Conservation (phyloP, 108 stramenopile species). For the Stephanodiscus triporus region DNA sequence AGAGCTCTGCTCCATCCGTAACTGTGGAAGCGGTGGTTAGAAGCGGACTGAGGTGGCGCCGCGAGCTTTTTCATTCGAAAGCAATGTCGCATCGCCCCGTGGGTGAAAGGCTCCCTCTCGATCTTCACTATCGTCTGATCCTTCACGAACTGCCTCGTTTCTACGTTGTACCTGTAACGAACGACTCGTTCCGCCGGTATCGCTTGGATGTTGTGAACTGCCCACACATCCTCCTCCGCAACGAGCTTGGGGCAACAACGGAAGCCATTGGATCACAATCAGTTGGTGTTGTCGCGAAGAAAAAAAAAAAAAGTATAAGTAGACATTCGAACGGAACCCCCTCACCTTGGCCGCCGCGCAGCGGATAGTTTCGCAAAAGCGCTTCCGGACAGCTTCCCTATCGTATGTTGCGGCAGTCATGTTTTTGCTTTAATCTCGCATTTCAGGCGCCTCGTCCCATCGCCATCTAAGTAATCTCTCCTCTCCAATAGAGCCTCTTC, state of each 20-base stretch:
- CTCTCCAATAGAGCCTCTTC: no score
- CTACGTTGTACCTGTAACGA: constrained; percentile 71
- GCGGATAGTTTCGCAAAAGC: not conserved
- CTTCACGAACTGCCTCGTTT: constrained; percentile 54
- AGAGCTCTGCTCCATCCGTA: constrained; percentile 74
- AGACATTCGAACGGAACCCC: not conserved
- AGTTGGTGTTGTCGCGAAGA: not conserved
- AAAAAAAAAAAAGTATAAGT: not conserved
- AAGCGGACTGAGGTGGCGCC: constrained; percentile 59
- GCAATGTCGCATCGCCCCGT: constrained; percentile 84
- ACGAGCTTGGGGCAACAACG: constrained; percentile 44
- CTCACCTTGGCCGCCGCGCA: not conserved
- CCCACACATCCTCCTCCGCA: constrained; percentile 72
- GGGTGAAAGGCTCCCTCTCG: constrained; percentile 67
- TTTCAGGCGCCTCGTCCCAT: not conserved
- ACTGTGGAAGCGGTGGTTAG: constrained; percentile 77
- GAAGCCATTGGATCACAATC: not conserved
- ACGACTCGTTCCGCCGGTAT: constrained; percentile 77
- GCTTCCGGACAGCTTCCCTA: not conserved
- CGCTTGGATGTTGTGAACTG: constrained; percentile 59
- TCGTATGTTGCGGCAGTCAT: not conserved
- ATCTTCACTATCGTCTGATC: constrained; percentile 79
- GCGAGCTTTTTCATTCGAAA: constrained; percentile 85
- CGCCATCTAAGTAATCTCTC: no score
- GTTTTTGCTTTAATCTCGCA: not conserved